Evolutionary conservation across 331 rosid genomes (phyloP), one percentile per base, ranked within the genome.

Genomic region (Telfairia occidentalis): DNA sequence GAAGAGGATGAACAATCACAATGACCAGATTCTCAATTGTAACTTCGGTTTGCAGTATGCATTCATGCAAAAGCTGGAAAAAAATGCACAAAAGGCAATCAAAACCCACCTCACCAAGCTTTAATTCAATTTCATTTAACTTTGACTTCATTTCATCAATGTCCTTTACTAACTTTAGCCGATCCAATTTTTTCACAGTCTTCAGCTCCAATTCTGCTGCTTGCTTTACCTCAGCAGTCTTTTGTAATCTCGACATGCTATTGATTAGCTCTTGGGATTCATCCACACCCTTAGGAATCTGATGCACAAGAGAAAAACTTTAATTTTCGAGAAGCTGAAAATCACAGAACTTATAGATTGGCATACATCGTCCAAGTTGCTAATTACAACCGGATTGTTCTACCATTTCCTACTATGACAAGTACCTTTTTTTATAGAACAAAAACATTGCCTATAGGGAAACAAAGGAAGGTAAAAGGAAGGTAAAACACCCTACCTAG

Each of bases 81-180:
- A 63, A 49, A 78, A 60, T 46, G 16, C 19, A 71, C 3, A 64
- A 64, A 64, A 83, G 30, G 42, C 32, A 55, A 57, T 72, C 37
- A 81, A 50, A 81, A 74, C 89, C 69, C 65, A 95, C 99, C 99
- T 92, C 89, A 35, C 83, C 81, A 37, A 95, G 90, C 85, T 95
- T 90, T 73, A 86, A 79, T 82, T 90, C 96, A 78, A 95, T 83
- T 77, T 86, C 82, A 76, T 82, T 83, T 12, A 90, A 81, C 86
- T 90, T 90, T 26, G 80, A 83, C 69, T 95, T 95, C 84, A 95
- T 84, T 84, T 87, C 92, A 81, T 87, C 88, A 60, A 95, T 80
- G 75, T 82, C 90, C 78, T 78, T 86, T 24, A 79, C 79, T n/a
- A 85, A 64, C 69, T 79, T 38, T 74, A 75, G 76, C 23, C 60